These are phyloP conservation scores for Herpetomonas samuelpessoai DNA, from an alignment of 208 protist species.

Conservation along the genomic window DNA sequence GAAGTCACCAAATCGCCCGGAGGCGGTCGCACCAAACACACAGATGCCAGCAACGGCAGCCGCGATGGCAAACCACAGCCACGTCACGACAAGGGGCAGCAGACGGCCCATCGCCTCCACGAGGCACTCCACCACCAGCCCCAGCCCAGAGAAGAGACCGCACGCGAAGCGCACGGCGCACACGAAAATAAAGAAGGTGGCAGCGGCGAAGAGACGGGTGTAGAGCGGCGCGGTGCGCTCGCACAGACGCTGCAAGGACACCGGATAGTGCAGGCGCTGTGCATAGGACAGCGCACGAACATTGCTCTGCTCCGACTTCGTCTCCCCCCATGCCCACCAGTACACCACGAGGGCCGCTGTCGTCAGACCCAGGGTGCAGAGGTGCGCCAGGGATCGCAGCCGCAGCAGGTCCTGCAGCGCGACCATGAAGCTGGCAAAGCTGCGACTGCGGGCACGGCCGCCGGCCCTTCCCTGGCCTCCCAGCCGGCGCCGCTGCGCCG, in stretches of 20 bases:
- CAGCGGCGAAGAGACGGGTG: conserved; percentile 10
- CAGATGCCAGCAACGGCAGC: conserved; percentile 6
- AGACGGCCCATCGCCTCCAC: conserved; percentile 5
- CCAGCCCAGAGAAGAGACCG: conserved; percentile 1
- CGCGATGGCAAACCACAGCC: conserved; percentile 14
- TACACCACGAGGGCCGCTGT: conserved; percentile 10
- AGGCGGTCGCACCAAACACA: conserved; percentile 6
- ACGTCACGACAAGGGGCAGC: conserved; percentile 2
- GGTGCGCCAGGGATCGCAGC: conserved; percentile 10
- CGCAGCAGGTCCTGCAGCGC: conserved; percentile 12
- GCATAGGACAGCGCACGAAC: conserved; percentile 7
- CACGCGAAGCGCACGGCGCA: conserved; percentile 13
- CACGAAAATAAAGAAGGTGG: conserved; percentile 16
- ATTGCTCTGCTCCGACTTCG: background rate
- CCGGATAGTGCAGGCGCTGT: conserved; percentile 11
- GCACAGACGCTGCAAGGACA: conserved; percentile 14
- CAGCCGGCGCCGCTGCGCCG: background rate
- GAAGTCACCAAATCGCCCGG: conserved; percentile 16
- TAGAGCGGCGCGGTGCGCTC: conserved; percentile 5
- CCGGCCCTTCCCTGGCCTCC: background rate
- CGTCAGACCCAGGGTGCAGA: conserved; percentile 16
- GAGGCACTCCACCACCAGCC: conserved; percentile 14
- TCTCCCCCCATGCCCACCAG: conserved; percentile 16
- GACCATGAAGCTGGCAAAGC: conserved; percentile 3
- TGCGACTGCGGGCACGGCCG: background rate